Evolutionary conservation across 2,329 filamentous ascomycete species (phyloP), one percentile per base, ranked within the genome.

Genomic region (Beauveria pseudobassiana): DNA sequence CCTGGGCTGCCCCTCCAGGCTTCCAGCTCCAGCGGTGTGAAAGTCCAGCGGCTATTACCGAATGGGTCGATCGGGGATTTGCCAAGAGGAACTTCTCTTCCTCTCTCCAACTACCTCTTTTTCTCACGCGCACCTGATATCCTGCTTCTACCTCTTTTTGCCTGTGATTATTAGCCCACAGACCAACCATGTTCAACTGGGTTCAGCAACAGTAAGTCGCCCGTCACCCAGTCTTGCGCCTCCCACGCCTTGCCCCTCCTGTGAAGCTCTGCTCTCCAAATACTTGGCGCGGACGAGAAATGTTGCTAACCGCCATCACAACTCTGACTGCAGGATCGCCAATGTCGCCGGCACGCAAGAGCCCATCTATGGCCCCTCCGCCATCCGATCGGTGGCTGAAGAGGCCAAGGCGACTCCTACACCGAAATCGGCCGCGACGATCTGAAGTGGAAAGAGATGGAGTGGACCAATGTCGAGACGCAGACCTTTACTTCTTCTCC

Each of bases 311-410:
- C 62, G 30, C 52, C 67, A 49, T 40, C 56, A 58, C 61, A 59
- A 46, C 18, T 9, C 45, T 52, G 43, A 43, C 28, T 62, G 66
- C 69, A 88, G 84, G 75, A 76, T 88, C 77, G 85, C 83, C 75
- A 82, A 93, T 76, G 92, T 96, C 74, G 92, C 93, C 73, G 93
- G 96, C 77, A 98, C 93, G 61, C 90, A 96, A 76, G 93, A 97
- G 82, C 93, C 93, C 72, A 90, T 96, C 77, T 97, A 99, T 75
- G 95, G 95, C 67, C 87, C 93, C 55, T 84, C 87, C 8, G 93
- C 93, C 70, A 91, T 98, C 75, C 88, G 86, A 72, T 88, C 93
- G 24, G 91, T 99, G 67, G 87, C 90, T 66, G 83, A 89, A 70
- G 91, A 97, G 78, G 83, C 90, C 65, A 84, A 88, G 74, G 83